Percentiles rank a stretch among this genome's conserved stretches.
Conservation (phyloP, 805 yeast genomes). For the Candida germanica region DNA sequence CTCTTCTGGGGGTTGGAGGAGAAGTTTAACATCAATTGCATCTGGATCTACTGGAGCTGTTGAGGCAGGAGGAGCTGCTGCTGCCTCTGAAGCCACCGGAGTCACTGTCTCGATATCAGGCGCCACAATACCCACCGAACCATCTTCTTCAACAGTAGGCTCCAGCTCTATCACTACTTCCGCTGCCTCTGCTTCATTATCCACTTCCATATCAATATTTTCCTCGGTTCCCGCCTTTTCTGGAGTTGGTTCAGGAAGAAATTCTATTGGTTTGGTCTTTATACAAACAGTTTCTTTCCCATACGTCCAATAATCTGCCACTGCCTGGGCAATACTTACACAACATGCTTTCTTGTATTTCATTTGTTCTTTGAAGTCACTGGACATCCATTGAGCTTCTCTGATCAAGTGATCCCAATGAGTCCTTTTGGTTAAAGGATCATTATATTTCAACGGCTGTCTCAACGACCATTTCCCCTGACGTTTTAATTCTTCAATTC, state of each 20-base stretch:
- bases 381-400: conserved; percentile 83
- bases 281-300: conserved; percentile 64
- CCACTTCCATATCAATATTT: conserved; percentile 1
- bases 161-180: conserved; percentile 1
- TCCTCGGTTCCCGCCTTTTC: conserved; percentile 1
- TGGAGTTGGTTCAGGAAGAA: conserved; percentile 12
- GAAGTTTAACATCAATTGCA: conserved; percentile 28
- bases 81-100: not conserved
- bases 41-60: conserved; percentile 7
- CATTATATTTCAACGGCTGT: conserved; percentile 70
- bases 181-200: not conserved
- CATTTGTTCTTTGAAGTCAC: conserved; percentile 68
- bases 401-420: conserved; percentile 74
- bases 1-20: conserved; percentile 23
- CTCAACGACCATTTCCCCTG: conserved; percentile 87
- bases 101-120: not conserved
- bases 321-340: conserved; percentile 64
- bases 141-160: conserved; percentile 12
- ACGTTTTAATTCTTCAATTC: conserved; percentile 88
- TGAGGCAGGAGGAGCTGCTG: not conserved
- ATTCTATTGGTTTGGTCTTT: conserved; percentile 44
- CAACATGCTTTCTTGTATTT: conserved; percentile 72
- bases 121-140: conserved; percentile 3
- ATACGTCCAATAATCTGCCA: conserved; percentile 72
- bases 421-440: conserved; percentile 50